phyloP scores from a whole-genome alignment of 1,284 basidiomycete genomes.

The Singerocomus inundabilis region DNA sequence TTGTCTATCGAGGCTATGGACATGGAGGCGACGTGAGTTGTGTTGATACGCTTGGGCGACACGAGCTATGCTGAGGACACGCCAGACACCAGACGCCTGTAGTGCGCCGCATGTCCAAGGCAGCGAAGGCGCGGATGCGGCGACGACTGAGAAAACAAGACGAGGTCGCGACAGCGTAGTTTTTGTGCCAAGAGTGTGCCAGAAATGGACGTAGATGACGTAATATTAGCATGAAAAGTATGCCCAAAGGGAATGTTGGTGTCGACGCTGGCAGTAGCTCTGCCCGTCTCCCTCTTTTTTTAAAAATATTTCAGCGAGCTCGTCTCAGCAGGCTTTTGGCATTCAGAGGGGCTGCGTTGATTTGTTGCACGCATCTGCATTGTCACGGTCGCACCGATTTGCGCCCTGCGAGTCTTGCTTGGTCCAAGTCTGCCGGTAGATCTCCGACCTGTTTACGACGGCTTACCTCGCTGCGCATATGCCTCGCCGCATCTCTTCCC shows the following conservation, averaged over 20 bases:
- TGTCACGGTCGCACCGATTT: slow-evolving; percentile 22
- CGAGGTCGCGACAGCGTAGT: slow-evolving; percentile 8
- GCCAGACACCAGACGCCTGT: slow-evolving; percentile 57
- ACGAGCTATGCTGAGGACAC: slow-evolving; percentile 8
- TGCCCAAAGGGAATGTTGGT: no score
- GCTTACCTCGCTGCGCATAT: slow-evolving; percentile 37
- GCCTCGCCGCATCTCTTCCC: slow-evolving; percentile 37
- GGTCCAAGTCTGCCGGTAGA: slow-evolving; percentile 29
- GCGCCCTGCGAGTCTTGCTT: slow-evolving; percentile 20
- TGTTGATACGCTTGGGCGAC: background rate
- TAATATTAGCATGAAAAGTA: slow-evolving; percentile 18
- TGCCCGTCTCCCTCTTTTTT: no score
- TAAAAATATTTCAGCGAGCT: slow-evolving; percentile 10
- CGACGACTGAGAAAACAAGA: slow-evolving; percentile 40
- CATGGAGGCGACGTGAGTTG: slow-evolving; percentile 53
- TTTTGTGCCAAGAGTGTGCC: slow-evolving; percentile 25
- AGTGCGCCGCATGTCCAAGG: slow-evolving; percentile 53
- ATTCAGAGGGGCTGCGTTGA: slow-evolving; percentile 9
- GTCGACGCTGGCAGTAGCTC: no score
- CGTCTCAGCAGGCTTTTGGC: slow-evolving; percentile 10
- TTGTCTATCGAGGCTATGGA: slow-evolving; percentile 50
- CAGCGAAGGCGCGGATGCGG: slow-evolving; percentile 55
- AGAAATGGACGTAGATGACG: slow-evolving; percentile 19
- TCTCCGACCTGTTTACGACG: slow-evolving; percentile 40
- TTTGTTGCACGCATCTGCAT: slow-evolving; percentile 23